phyloP scores from a whole-genome alignment of 306 rosid species.

The Malus asiatica region DNA sequence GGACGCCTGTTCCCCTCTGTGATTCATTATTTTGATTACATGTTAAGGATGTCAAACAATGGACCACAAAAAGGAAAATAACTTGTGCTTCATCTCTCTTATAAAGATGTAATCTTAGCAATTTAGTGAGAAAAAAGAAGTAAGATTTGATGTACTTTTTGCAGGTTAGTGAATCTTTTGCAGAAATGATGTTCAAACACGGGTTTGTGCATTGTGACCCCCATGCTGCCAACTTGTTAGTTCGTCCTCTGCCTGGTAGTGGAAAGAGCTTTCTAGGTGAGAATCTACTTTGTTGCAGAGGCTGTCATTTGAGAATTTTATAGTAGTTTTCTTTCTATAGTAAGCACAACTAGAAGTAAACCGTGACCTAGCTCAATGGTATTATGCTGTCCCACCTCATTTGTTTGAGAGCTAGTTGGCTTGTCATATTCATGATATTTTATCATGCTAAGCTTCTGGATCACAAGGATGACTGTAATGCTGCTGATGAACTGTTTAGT shows the following conservation, averaged over 20 bases:
- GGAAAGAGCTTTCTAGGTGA: constrained; percentile 61
- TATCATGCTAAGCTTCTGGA: neutral
- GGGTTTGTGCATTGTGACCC: constrained; percentile 99
- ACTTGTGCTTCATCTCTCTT: neutral
- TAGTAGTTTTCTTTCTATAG: neutral
- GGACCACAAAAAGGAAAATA: neutral
- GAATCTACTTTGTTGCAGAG: constrained; percentile 14
- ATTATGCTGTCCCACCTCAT: neutral
- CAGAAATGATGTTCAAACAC: constrained; percentile 97
- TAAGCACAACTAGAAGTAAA: neutral
- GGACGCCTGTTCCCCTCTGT: neutral
- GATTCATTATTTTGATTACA: constrained; percentile 8
- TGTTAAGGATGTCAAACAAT: neutral
- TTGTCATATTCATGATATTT: neutral
- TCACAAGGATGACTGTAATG: neutral
- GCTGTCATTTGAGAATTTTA: neutral
- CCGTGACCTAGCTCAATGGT: neutral
- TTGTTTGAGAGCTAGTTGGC: neutral
- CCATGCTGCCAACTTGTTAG: constrained; percentile 85
- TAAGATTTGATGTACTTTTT: constrained; percentile 18
- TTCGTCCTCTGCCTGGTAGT: constrained; percentile 74
- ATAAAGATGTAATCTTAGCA: neutral
- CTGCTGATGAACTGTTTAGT: neutral
- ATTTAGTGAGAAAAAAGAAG: neutral
- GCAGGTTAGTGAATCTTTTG: constrained; percentile 90